Evolutionary conservation across 257 asterid genomes (phyloP).

Genomic region (Penstemon barbatus): DNA sequence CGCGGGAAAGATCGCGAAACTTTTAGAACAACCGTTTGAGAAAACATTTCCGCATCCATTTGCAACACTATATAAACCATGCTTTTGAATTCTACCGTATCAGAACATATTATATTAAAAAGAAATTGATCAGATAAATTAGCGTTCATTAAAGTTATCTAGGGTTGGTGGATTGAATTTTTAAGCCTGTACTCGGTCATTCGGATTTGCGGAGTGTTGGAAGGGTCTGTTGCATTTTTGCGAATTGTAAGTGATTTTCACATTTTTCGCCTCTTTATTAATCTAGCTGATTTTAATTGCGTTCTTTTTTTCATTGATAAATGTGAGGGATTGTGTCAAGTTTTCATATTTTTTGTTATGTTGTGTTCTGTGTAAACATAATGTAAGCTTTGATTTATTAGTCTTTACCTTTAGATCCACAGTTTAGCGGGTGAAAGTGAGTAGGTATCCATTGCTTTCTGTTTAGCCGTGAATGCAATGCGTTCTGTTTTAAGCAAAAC

Average conservation of each 20-base stretch:
- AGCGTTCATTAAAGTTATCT: slow-evolving; percentile 21
- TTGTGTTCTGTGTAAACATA: not conserved
- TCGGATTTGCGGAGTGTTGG: slow-evolving; percentile 50
- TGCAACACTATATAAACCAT: slow-evolving; percentile 20
- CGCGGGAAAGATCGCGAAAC: slow-evolving; percentile 72
- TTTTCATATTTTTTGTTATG: not conserved
- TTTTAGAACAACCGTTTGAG: slow-evolving; percentile 33
- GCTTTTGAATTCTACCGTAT: not conserved
- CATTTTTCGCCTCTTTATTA: not conserved
- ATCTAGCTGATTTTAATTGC: no score
- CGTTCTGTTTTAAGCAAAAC: no score
- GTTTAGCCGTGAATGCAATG: no score
- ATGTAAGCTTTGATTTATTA: no score
- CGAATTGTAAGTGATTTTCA: slow-evolving; percentile 34
- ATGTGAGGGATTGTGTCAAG: not conserved
- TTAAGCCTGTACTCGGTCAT: slow-evolving; percentile 38
- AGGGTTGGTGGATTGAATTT: slow-evolving; percentile 53
- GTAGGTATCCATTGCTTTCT: no score
- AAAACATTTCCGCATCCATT: not conserved
- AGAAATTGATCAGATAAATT: slow-evolving; percentile 7
- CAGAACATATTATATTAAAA: slow-evolving; percentile 1
- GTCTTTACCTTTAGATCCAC: no score
- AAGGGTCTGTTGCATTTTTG: not conserved
- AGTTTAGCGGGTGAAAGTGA: no score
- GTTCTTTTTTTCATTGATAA: not conserved